A percentile compares a stretch with the other conserved stretches of the same genome.
These are phyloP conservation scores for Corchorus capsularis DNA, from an alignment of 345 rosid genomes.

Conservation along the genomic window DNA sequence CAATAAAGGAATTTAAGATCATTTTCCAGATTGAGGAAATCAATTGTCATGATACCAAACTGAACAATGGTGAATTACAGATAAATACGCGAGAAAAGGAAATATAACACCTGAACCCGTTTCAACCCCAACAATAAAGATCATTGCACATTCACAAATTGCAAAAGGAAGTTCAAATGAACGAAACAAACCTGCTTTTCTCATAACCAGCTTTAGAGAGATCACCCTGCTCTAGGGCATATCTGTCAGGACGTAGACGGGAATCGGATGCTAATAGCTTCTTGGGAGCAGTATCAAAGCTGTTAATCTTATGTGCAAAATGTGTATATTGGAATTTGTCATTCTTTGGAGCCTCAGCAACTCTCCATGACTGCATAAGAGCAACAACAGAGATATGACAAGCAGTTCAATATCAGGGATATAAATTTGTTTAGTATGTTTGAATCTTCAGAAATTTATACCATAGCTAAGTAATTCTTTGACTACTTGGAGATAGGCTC, in stretches of 20 bases:
- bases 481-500: neutral
- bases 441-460: neutral
- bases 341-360: constrained; percentile 67
- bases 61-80: neutral
- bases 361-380: constrained; percentile 63
- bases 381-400: neutral
- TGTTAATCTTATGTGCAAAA: constrained; percentile 86
- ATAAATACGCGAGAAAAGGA: neutral
- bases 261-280: constrained; percentile 85
- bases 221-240: constrained; percentile 78
- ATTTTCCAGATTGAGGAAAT: neutral
- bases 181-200: constrained; percentile 57
- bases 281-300: constrained; percentile 85
- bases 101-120: neutral
- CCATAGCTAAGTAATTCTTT: neutral
- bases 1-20: neutral
- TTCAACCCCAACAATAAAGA: neutral
- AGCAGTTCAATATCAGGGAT: neutral
- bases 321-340: constrained; percentile 77
- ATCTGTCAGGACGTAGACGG: constrained; percentile 82
- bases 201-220: constrained; percentile 66
- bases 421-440: neutral
- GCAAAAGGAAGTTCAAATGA: neutral
- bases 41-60: neutral
- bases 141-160: neutral